phyloP scores from a whole-genome alignment of 164 flowering plant species.

The Litsea cubeba region DNA sequence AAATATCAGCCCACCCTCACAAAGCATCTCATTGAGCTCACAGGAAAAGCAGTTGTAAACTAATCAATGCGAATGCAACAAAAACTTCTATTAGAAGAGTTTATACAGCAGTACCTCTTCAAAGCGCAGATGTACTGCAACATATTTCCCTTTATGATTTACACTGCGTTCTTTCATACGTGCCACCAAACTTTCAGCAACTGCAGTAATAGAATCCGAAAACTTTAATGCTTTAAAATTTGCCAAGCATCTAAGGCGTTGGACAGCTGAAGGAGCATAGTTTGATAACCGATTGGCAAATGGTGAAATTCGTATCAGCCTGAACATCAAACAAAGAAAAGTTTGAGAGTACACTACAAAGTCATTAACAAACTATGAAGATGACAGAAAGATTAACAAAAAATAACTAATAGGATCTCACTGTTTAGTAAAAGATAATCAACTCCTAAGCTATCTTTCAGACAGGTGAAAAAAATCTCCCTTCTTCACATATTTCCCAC shows the following conservation, averaged over 20 bases:
- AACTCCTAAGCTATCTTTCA: neutral
- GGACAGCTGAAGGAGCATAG: conserved; percentile 87
- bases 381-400: neutral
- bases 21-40: neutral
- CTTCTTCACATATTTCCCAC: neutral
- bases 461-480: neutral
- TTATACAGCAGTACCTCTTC: conserved; percentile 60
- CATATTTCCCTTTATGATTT: conserved; percentile 54
- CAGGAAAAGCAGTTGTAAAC: neutral
- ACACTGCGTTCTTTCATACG: conserved; percentile 81
- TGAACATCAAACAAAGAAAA: conserved; percentile 19
- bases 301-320: conserved; percentile 93
- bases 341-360: neutral
- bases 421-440: neutral
- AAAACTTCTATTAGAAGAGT: neutral
- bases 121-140: conserved; percentile 95
- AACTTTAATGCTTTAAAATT: conserved; percentile 87
- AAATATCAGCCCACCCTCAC: neutral
- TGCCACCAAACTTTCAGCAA: conserved; percentile 66
- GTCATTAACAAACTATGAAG: neutral
- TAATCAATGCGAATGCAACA: neutral
- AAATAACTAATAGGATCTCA: neutral
- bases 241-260: conserved; percentile 90
- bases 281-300: conserved; percentile 92
- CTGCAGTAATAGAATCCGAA: conserved; percentile 51